These are phyloP conservation scores for Prunus yedoensis DNA, from an alignment of 331 rosid species.

Conservation along the genomic window DNA sequence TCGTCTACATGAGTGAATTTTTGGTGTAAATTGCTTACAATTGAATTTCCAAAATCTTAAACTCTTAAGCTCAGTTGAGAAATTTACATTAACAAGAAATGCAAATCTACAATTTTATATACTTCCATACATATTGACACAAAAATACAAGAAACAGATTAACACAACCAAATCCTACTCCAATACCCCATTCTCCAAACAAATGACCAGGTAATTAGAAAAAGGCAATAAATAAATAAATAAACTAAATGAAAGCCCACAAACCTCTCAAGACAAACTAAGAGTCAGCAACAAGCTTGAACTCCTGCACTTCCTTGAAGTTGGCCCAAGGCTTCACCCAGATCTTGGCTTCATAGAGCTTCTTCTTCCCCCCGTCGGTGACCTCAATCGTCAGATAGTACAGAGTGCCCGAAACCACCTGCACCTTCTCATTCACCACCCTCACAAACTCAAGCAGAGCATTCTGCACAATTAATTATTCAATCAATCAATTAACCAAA, in stretches of 20 bases:
- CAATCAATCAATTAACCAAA: not conserved
- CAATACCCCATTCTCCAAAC: not conserved
- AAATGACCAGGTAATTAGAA: not conserved
- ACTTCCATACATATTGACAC: not conserved
- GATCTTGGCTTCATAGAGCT: constrained; percentile 57
- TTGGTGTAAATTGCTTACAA: not conserved
- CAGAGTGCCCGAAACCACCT: constrained; percentile 53
- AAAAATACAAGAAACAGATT: no score
- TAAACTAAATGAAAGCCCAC: not conserved
- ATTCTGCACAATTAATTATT: constrained; percentile 42
- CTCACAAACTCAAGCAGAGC: constrained; percentile 49
- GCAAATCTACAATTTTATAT: not conserved
- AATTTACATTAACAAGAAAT: not conserved
- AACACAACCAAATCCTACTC: no score
- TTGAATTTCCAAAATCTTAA: not conserved
- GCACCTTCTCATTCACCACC: constrained; percentile 56
- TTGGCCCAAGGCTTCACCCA: constrained; percentile 81
- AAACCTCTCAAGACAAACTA: not conserved
- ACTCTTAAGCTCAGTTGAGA: not conserved
- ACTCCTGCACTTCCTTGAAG: constrained; percentile 66
- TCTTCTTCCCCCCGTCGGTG: constrained; percentile 51
- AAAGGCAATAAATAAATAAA: not conserved
- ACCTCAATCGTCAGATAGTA: constrained; percentile 61
- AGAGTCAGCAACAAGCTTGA: constrained; percentile 27
- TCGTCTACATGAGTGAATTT: not conserved